Base-by-base conservation (phyloP, 352 stramenopile genomes). In the Globisporangium splendens region DNA sequence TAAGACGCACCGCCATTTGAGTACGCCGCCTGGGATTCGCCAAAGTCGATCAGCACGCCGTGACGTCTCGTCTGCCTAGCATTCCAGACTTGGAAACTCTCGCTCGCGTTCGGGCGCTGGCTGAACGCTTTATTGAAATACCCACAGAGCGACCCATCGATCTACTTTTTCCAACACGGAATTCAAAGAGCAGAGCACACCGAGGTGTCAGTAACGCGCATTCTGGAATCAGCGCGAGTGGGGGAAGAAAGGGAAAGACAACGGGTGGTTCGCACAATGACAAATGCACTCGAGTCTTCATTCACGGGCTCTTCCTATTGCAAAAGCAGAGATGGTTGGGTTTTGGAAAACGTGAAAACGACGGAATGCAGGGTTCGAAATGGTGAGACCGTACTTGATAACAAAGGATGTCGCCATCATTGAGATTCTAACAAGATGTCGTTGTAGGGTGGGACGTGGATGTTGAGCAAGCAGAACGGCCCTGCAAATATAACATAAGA, bases 91-190 rank as follows among this genome's bases (percentile, higher is more conserved):
- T 70, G 59, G 54, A 86, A 89, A 22, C 54, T 65, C 28, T 86
- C 72, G 6, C 50, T 31, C 17, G 14, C 24, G 47, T 72, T 74
- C 15, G 50, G 42, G 1, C 80, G 74, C 46, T 88, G 72, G 10
- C 61, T 69, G 60, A 89, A 91, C 2, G 58, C 39, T 49, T 87
- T 84, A 65, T 82, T 91, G 28, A 80, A 70, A 56, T 89, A 89
- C 7, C 80, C 80, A 46, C 80, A 91, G 10, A 91, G 57, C 17
- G 78, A 89, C 2, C 78, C 80, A 61, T 91, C 74, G 35, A 91
- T 59, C 80, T 91, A 18, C 24, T 31, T 31, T 31, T 31, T 31
- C 24, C 10, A 35, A 54, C 20, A 46, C 22, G 8, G 42, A 38
- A 8, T 8, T 15, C 11, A n/a, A 33, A 12, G 12, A 48, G 8